Conservation (phyloP, 192 early-diverging fungal species). For the Coemansia sp. region DNA sequence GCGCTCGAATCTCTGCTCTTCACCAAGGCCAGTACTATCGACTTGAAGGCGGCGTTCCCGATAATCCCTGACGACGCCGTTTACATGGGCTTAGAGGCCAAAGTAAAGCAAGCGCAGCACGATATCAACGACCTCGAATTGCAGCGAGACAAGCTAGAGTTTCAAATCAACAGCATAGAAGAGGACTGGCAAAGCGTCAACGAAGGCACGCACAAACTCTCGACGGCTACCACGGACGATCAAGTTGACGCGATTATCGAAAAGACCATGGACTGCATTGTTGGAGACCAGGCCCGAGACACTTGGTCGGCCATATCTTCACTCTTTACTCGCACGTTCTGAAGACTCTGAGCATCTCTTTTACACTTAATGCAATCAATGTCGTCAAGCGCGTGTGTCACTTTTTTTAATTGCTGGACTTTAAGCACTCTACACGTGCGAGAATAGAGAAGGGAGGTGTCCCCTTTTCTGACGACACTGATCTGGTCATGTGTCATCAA, state of each 20-base stretch:
- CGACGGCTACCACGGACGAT: slow-evolving; percentile 12
- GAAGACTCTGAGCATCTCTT: slow-evolving; percentile 4
- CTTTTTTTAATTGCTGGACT: not conserved
- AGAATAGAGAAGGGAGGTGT: not conserved
- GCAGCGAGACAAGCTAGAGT: slow-evolving; percentile 49
- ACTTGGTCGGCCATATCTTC: slow-evolving; percentile 38
- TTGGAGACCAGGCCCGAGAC: slow-evolving; percentile 46
- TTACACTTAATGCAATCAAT: not conserved
- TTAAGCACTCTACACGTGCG: slow-evolving; percentile 2
- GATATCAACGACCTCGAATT: slow-evolving; percentile 45
- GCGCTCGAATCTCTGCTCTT: slow-evolving; percentile 27
- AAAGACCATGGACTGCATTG: slow-evolving; percentile 42
- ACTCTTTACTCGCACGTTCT: slow-evolving; percentile 21
- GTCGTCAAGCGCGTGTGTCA: not conserved
- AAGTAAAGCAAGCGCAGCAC: slow-evolving; percentile 34
- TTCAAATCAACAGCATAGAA: slow-evolving; percentile 51
- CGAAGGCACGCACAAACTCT: slow-evolving; percentile 31
- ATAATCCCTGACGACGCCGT: slow-evolving; percentile 50
- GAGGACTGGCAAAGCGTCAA: slow-evolving; percentile 52
- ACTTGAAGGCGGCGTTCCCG: slow-evolving; percentile 26
- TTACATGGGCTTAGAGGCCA: slow-evolving; percentile 37
- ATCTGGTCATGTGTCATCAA: not conserved
- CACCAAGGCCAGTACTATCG: slow-evolving; percentile 15
- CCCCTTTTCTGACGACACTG: not conserved
- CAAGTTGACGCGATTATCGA: slow-evolving; percentile 21